Evolutionary conservation across 257 asterid genomes (phyloP).

Genomic region (Scutellaria baicalensis): DNA sequence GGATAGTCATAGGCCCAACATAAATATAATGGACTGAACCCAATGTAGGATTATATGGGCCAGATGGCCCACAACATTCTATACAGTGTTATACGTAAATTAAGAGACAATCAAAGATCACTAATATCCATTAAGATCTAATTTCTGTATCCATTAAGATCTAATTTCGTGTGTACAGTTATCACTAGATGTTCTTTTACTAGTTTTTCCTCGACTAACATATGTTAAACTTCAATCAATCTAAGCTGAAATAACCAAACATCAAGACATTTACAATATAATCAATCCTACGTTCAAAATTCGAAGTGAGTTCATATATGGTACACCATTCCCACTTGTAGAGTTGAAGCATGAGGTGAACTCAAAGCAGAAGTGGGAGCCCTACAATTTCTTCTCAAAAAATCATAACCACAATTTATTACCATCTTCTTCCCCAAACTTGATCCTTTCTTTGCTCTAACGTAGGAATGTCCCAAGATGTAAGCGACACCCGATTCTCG

Average conservation of each 20-base stretch:
- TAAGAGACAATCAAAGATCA: no score
- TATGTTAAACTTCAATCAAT: not conserved
- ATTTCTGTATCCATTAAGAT: no score
- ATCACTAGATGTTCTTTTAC: not conserved
- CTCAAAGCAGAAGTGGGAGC: conserved; percentile 52
- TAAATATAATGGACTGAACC: no score
- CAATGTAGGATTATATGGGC: no score
- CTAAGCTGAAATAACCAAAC: not conserved
- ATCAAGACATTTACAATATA: conserved; percentile 1
- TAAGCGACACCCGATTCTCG: conserved; percentile 84
- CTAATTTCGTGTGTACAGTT: not conserved
- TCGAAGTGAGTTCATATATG: conserved; percentile 38
- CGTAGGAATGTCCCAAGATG: conserved; percentile 76
- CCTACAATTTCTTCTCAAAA: conserved; percentile 81
- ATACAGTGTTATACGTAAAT: no score
- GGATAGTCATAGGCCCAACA: no score
- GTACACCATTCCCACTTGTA: conserved; percentile 96
- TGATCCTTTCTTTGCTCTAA: conserved; percentile 81
- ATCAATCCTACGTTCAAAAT: not conserved
- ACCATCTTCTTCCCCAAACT: conserved; percentile 59
- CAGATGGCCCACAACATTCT: no score
- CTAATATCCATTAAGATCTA: no score
- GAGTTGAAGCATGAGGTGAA: conserved; percentile 81
- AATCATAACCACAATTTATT: conserved; percentile 75
- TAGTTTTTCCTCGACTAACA: not conserved